Evolutionary conservation across 2,329 filamentous ascomycete genomes (phyloP).

Genomic region (Botrytis paeoniae): DNA sequence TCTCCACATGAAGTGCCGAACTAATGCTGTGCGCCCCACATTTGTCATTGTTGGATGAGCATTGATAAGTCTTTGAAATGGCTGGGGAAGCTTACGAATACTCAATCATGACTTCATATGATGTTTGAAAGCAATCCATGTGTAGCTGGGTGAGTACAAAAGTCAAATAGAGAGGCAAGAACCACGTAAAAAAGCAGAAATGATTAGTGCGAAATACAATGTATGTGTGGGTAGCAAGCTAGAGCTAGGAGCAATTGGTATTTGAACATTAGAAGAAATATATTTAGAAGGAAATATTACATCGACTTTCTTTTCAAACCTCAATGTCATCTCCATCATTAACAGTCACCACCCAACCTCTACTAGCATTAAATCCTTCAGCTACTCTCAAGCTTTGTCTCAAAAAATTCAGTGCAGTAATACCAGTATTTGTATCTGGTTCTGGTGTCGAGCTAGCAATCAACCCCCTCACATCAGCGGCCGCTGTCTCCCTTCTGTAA

Average conservation of each 20-base stretch:
- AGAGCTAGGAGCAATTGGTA: neutral
- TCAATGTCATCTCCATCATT: neutral
- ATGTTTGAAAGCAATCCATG: neutral
- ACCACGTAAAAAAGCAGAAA: fast-evolving
- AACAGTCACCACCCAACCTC: conserved; percentile 32
- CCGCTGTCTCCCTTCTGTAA: conserved; percentile 49
- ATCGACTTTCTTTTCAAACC: neutral
- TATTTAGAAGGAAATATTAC: neutral
- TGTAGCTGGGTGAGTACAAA: neutral
- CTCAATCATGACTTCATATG: neutral
- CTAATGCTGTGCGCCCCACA: neutral
- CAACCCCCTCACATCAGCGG: conserved; percentile 31
- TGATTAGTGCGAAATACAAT: neutral
- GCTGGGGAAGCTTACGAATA: neutral
- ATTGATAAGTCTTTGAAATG: neutral
- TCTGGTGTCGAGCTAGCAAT: conserved; percentile 20
- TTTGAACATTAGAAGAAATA: neutral
- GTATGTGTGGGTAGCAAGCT: neutral
- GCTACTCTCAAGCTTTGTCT: conserved; percentile 42
- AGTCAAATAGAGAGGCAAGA: neutral
- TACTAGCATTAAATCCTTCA: conserved; percentile 24
- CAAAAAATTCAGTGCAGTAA: conserved; percentile 43
- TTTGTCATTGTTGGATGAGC: conserved; percentile 10
- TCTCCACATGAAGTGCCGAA: neutral
- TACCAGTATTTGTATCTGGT: conserved; percentile 35